Evolutionary conservation across 179 eudicot genomes (phyloP).

Genomic region (Amaranthus tricolor): DNA sequence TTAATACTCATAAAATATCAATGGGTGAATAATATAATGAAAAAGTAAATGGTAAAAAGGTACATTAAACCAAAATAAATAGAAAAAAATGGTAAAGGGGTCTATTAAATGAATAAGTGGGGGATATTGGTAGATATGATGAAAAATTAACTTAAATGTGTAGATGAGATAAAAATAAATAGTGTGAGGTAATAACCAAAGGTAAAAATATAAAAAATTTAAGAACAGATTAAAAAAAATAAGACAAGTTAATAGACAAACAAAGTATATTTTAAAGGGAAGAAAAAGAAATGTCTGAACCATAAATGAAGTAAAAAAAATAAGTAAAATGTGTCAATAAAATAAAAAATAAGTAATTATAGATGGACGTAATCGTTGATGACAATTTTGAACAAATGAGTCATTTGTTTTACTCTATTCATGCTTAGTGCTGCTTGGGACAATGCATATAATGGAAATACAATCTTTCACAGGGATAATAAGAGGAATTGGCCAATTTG

Average conservation of each 20-base stretch:
- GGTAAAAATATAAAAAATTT: not conserved
- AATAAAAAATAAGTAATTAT: not conserved
- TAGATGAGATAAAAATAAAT: no score
- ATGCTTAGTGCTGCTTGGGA: slow-evolving; percentile 12
- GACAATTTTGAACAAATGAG: slow-evolving; percentile 3
- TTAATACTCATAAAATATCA: not conserved
- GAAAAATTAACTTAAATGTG: no score
- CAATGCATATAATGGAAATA: slow-evolving; percentile 16
- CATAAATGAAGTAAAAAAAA: not conserved
- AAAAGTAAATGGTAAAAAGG: no score
- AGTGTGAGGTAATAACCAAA: no score
- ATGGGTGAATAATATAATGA: no score
- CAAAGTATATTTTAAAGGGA: not conserved
- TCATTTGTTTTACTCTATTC: slow-evolving; percentile 11
- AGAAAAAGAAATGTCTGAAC: not conserved
- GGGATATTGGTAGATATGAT: no score
- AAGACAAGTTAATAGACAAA: not conserved
- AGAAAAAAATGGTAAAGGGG: no score
- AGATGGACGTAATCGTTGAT: not conserved
- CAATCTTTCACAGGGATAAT: slow-evolving; percentile 10
- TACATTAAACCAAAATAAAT: no score
- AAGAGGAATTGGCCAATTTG: not conserved
- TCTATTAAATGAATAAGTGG: no score
- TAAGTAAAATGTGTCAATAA: not conserved
- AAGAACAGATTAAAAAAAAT: not conserved